Base-by-base conservation (phyloP, 257 asterid genomes). In the Solanum pinnatisectum region DNA sequence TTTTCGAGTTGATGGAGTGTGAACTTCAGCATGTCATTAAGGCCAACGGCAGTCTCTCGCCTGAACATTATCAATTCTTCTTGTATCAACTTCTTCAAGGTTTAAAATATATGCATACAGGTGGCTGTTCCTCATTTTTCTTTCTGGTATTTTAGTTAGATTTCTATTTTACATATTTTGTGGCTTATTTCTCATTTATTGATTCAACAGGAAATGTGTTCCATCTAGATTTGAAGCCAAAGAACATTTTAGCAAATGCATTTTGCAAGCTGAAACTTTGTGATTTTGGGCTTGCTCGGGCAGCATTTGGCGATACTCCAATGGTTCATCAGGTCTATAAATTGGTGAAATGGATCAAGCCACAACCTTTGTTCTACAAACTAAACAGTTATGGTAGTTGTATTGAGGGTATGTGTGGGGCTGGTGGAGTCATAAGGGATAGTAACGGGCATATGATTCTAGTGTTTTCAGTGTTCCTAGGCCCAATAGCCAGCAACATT, bases 271-370 rank as follows among this genome's bases (percentile, higher is more conserved):
- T 97, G 91, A 97, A 97, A 92, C 95, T 97, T 65, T 97, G 99
- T 90, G 99, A 97, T 94, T 97, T 97, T 89, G 99, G 99, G 83
- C 95, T 97, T 56, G 99, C 99, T 82, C 99, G 98, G 73, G 95
- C 97, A 85, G 95, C 99, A 49, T 94, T 97, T 84, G 98, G 97
- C 44, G 99, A 97, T 88, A 89, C 98, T 86, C 98, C 99, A 7
- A 30, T 30, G 25, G 22, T 8, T 20, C 67, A 59, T 3, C 22
- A 20, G 3, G 10, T 22, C 10, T 59, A 59, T 22, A 59, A 59
- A 59, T 7, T 59, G 10, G 67, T 59, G 67, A 59, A 59, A 59
- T 59, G 67, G 67, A 20, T 59, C n/a, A 59, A 59, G 5, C 67
- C 67, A 6, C 25, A 6, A 2, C 67, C 25, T 20, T 16, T 20